A percentile compares a stretch with the other conserved stretches of the same genome.
Evolutionary conservation across 75 land plant species (phyloP).

Genomic region (Pinus albicaulis): DNA sequence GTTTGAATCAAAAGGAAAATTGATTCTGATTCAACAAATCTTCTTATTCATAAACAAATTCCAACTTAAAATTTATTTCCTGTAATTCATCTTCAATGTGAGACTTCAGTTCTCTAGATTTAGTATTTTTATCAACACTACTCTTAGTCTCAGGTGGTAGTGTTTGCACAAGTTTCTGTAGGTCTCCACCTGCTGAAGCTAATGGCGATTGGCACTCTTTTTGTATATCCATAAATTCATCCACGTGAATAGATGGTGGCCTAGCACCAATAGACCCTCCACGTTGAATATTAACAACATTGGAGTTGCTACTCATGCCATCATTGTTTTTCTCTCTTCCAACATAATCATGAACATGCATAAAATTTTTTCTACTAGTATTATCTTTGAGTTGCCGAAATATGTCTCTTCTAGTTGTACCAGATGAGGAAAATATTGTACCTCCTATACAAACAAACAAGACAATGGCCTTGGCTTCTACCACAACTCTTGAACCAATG

Average conservation of each 20-base stretch:
- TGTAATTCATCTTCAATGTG: no score
- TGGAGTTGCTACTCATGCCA: conserved; percentile 35
- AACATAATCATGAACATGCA: conserved; percentile 99
- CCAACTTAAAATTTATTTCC: no score
- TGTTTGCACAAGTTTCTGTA: no score
- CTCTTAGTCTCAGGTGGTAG: no score
- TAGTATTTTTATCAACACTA: no score
- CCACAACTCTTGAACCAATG: conserved; percentile 1
- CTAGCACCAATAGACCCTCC: no score
- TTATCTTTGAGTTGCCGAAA: conserved; percentile 91
- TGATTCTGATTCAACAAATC: no score
- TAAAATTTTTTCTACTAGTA: conserved; percentile 93
- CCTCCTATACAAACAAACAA: conserved; percentile 45
- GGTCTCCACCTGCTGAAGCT: conserved; percentile 19
- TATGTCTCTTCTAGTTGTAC: conserved; percentile 62
- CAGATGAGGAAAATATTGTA: conserved; percentile 32
- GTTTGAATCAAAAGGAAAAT: no score
- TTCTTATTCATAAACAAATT: no score
- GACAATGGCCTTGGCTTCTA: conserved; percentile 30
- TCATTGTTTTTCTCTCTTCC: conserved; percentile 85
- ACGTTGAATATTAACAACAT: conserved; percentile 51
- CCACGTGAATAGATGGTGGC: no score
- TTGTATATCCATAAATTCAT: conserved; percentile 95
- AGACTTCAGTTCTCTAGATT: no score
- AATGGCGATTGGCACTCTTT: conserved; percentile 65